These are phyloP conservation scores for Penicillium sclerotigenum DNA, from an alignment of 2,329 filamentous ascomycete genomes.

Conservation along the genomic window DNA sequence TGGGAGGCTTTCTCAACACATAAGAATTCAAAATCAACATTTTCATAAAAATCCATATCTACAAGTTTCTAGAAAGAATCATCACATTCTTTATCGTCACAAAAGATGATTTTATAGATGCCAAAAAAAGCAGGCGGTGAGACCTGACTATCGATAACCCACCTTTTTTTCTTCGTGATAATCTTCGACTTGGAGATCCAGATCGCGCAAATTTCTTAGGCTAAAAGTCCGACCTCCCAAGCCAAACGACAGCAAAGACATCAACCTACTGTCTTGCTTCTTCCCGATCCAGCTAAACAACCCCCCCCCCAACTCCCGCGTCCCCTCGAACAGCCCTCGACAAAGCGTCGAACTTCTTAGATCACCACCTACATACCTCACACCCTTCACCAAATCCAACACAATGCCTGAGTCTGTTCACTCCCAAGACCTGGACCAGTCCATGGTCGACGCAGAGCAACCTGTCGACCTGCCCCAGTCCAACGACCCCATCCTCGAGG, in stretches of 20 bases:
- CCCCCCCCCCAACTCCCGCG: not conserved
- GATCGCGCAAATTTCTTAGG: constrained; percentile 1
- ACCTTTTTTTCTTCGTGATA: constrained; percentile 24
- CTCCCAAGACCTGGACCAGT: constrained; percentile 37
- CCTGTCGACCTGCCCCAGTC: not conserved
- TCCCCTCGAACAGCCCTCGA: not conserved
- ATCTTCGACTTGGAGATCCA: constrained; percentile 3
- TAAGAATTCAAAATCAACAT: not conserved
- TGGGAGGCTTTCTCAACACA: not conserved
- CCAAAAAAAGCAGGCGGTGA: constrained; percentile 20
- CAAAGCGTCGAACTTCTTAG: not conserved
- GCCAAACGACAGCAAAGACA: not conserved
- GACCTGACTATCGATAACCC: constrained; percentile 23
- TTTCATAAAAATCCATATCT: not conserved
- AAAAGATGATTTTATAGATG: not conserved
- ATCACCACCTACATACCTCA: not conserved
- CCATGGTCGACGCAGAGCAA: constrained; percentile 39
- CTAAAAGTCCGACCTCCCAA: not conserved
- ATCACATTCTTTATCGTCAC: not conserved
- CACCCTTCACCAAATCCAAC: not conserved
- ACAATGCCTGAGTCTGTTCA: constrained; percentile 41
- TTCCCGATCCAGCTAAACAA: not conserved
- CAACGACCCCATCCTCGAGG: constrained; percentile 25
- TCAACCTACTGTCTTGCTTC: not conserved
- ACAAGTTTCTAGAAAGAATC: not conserved